A percentile compares a stretch with the other conserved stretches of the same genome.
Evolutionary conservation across 163 green algal genomes (phyloP).

Genomic region (Scenedesmus sp.): DNA sequence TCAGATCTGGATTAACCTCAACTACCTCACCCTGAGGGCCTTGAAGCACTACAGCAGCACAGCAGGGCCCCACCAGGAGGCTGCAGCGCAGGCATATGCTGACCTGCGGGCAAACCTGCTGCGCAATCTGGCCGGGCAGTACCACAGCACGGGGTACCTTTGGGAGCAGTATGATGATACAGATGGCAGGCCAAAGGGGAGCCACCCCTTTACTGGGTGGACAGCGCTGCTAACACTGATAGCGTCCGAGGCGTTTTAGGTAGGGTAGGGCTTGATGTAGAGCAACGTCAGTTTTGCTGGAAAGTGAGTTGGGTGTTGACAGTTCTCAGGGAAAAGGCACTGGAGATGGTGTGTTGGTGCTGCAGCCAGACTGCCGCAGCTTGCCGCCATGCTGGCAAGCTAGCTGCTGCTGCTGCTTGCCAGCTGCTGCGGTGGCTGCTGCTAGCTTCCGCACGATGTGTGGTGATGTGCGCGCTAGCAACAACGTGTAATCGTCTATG

Average conservation of each 20-base stretch:
- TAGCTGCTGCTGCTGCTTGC: too few relatives aligned
- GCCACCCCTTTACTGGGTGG: slow-evolving; percentile 97
- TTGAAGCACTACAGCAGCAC: slow-evolving; percentile 78
- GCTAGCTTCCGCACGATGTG: too few relatives aligned
- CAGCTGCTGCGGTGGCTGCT: too few relatives aligned
- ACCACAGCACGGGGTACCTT: slow-evolving; percentile 73
- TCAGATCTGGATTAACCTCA: slow-evolving; percentile 96
- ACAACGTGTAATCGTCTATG: too few relatives aligned
- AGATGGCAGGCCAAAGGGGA: slow-evolving; percentile 82
- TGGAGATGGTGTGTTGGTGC: too few relatives aligned
- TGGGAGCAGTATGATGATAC: slow-evolving; percentile 94
- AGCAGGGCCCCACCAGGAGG: slow-evolving; percentile 54
- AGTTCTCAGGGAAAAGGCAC: too few relatives aligned
- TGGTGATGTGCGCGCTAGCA: too few relatives aligned
- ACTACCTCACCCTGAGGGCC: slow-evolving; percentile 86
- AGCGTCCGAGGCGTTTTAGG: slow-evolving; percentile 67
- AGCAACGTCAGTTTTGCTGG: too few relatives aligned
- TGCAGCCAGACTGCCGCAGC: too few relatives aligned
- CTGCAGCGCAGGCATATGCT: slow-evolving; percentile 61
- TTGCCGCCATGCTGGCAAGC: too few relatives aligned
- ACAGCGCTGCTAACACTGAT: slow-evolving; percentile 91
- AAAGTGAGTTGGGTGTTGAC: too few relatives aligned
- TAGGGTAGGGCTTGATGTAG: too few relatives aligned
- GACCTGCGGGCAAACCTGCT: slow-evolving; percentile 79
- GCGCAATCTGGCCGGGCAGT: slow-evolving; percentile 73